phyloP scores from a whole-genome alignment of 2,329 filamentous ascomycete species.

The Hypoxylon sp. region DNA sequence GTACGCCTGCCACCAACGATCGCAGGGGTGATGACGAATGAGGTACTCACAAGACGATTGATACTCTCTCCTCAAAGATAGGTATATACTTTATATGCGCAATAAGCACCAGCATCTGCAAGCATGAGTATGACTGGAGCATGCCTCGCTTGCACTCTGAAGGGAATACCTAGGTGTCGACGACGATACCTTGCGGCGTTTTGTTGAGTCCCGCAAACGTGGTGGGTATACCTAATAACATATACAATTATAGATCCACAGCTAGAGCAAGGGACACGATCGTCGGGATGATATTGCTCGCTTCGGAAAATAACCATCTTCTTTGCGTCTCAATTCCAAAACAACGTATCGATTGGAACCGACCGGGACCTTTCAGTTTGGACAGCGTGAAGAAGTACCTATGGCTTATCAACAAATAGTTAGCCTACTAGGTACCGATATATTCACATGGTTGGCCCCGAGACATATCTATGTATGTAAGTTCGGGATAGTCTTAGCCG shows the following conservation, averaged over 20 bases:
- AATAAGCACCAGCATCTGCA: background rate
- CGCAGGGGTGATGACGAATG: background rate
- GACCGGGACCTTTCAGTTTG: constrained; percentile 26
- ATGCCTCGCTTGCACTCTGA: background rate
- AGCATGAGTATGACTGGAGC: background rate
- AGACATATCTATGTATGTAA: constrained; percentile 17
- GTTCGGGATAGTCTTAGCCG: constrained; percentile 22
- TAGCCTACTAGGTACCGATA: too few relatives aligned
- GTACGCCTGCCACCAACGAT: background rate
- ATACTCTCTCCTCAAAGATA: background rate
- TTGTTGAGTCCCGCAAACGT: constrained; percentile 9
- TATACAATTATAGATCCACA: constrained; percentile 30
- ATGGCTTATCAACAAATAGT: constrained; percentile 9
- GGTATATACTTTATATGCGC: background rate
- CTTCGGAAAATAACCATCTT: constrained; percentile 39
- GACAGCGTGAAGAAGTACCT: constrained; percentile 25
- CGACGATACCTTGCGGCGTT: constrained; percentile 16
- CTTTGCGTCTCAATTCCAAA: constrained; percentile 36
- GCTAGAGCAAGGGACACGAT: constrained; percentile 26
- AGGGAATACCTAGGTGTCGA: background rate
- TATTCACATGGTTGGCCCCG: constrained; percentile 15
- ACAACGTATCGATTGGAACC: constrained; percentile 35
- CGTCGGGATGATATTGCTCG: constrained; percentile 27
- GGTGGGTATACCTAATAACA: constrained; percentile 23
- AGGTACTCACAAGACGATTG: background rate